These are phyloP conservation scores for Nitzschia sp. DNA, from an alignment of 108 stramenopile species.

Conservation along the genomic window DNA sequence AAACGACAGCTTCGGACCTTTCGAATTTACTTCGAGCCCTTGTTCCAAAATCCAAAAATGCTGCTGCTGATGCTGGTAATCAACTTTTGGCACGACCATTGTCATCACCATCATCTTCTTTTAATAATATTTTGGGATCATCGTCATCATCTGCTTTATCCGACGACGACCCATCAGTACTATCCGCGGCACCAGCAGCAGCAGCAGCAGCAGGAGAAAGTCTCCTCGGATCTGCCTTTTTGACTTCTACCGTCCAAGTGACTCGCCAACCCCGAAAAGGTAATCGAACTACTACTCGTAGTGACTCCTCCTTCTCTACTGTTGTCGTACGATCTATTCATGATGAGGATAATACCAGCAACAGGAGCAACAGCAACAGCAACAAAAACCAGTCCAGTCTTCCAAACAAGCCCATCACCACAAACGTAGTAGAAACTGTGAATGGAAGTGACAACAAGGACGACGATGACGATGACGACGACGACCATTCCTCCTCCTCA, in stretches of 20 bases:
- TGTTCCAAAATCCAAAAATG: too few species aligned
- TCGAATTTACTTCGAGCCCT: background rate
- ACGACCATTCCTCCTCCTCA: background rate
- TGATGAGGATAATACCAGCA: background rate
- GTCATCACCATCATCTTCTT: too few species aligned
- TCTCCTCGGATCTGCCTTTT: background rate
- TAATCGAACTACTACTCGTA: background rate
- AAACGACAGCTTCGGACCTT: background rate
- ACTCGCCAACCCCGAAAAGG: conserved; percentile 2
- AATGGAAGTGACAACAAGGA: too few species aligned
- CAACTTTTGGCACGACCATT: too few species aligned
- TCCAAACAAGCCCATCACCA: too few species aligned
- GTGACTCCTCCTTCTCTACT: background rate
- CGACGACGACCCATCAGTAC: background rate
- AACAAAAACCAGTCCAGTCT: too few species aligned
- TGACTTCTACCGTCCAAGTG: conserved; percentile 7
- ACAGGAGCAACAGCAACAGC: too few species aligned
- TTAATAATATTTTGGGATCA: conserved; percentile 5
- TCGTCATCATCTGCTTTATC: background rate
- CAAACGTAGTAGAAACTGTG: too few species aligned
- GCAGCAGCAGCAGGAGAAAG: background rate
- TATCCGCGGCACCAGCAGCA: background rate
- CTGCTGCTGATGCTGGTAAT: background rate
- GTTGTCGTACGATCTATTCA: background rate
- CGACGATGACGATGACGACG: background rate